Conservation (phyloP, 2,329 filamentous ascomycete species). For the Sporothrix luriei region DNA sequence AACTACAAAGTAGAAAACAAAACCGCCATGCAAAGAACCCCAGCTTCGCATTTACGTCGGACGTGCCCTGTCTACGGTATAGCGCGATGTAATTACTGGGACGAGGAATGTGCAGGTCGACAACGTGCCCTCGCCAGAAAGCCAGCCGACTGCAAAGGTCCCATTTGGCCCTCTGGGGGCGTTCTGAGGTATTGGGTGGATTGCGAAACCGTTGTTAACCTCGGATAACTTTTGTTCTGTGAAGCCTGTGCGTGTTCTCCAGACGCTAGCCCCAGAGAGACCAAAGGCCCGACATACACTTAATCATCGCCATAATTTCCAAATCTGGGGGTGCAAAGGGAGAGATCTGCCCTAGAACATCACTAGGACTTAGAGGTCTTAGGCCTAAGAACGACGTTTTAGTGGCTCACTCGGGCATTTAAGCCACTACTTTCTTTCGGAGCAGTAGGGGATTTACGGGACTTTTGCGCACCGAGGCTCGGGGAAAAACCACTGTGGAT, state of each 20-base stretch:
- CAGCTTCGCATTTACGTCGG: constrained; percentile 26
- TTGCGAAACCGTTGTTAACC: constrained; percentile 20
- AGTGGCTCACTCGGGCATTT: background rate
- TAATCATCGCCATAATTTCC: constrained; percentile 6
- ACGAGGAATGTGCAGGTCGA: too few relatives aligned
- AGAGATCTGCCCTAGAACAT: background rate
- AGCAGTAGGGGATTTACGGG: background rate
- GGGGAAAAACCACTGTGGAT: constrained; percentile 3
- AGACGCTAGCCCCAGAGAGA: too few relatives aligned
- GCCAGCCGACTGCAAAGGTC: background rate
- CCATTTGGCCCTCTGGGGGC: too few relatives aligned
- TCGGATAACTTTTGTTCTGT: constrained; percentile 17
- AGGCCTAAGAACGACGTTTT: background rate
- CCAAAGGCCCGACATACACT: background rate
- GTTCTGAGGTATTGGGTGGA: too few relatives aligned
- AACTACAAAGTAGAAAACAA: background rate
- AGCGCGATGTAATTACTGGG: background rate
- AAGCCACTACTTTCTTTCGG: too few relatives aligned
- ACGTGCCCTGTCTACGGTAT: background rate
- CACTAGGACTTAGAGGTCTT: background rate
- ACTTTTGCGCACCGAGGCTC: constrained; percentile 3
- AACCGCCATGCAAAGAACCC: background rate
- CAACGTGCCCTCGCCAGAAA: background rate
- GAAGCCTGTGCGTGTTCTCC: background rate
- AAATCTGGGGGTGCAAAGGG: background rate